These are phyloP conservation scores for Tetrahymena elliotti DNA, from an alignment of 73 alveolate species.

Conservation along the genomic window DNA sequence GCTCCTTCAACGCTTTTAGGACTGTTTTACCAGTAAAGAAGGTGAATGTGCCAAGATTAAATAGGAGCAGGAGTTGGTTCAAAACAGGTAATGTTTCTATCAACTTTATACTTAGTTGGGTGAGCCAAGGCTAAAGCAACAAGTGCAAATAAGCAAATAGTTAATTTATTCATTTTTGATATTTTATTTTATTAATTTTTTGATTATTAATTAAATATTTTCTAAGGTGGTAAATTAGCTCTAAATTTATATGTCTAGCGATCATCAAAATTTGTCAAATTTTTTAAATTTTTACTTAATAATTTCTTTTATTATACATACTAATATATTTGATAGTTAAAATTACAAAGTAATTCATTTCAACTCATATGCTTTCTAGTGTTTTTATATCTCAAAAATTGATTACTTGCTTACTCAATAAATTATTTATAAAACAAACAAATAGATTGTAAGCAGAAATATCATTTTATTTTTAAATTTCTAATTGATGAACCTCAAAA, in stretches of 20 bases:
- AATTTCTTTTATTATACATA: not conserved
- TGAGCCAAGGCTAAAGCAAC: conserved; percentile 38
- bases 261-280: not conserved
- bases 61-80: conserved; percentile 43
- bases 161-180: not conserved
- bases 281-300: not conserved
- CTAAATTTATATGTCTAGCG: not conserved
- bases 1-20: conserved; percentile 26
- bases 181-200: no score
- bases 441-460: no score
- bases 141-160: not conserved
- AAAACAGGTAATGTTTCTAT: conserved; percentile 35
- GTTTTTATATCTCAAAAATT: no score
- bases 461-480: no score
- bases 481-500: no score
- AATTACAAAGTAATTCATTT: not conserved
- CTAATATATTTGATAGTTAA: not conserved
- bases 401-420: no score
- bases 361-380: no score
- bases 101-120: conserved; percentile 18
- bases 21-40: conserved; percentile 48
- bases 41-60: conserved; percentile 47
- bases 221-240: not conserved
- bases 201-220: no score
- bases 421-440: no score